A percentile compares a stretch with the other conserved stretches of the same genome.
Evolutionary conservation across 1,139 yeast species (phyloP).

Genomic region (Eremothecium gossypii): DNA sequence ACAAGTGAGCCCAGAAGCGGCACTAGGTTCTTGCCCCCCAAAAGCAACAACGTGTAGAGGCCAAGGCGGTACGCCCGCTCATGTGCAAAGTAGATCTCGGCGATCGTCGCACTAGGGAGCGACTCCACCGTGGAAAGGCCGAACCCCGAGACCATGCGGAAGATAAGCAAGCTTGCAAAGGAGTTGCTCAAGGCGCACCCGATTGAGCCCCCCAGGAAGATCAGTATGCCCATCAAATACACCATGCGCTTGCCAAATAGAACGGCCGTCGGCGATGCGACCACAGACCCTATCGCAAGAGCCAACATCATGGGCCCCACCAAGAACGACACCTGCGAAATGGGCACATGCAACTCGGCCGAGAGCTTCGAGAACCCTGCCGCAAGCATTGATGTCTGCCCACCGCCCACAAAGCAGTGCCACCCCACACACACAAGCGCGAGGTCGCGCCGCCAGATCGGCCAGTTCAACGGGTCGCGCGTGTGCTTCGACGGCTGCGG

Average conservation of each 20-base stretch:
- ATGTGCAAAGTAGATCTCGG: slow-evolving; percentile 56
- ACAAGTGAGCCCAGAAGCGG: slow-evolving; percentile 50
- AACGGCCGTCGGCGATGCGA: slow-evolving; percentile 30
- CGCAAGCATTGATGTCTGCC: slow-evolving; percentile 53
- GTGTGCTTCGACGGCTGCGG: slow-evolving; percentile 64
- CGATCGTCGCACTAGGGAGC: slow-evolving; percentile 51
- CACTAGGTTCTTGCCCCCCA: slow-evolving; percentile 55
- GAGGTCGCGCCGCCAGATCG: slow-evolving; percentile 48
- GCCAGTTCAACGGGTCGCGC: slow-evolving; percentile 65
- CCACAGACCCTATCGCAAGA: slow-evolving; percentile 48
- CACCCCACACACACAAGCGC: slow-evolving; percentile 47
- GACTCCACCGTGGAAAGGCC: slow-evolving; percentile 59
- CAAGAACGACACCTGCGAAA: slow-evolving; percentile 41
- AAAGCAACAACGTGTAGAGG: slow-evolving; percentile 47
- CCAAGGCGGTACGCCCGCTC: slow-evolving; percentile 60
- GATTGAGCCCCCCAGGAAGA: slow-evolving; percentile 45
- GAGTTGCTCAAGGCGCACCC: slow-evolving; percentile 45
- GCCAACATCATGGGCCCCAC: slow-evolving; percentile 57
- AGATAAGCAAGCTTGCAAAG: slow-evolving; percentile 47
- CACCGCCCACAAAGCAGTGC: slow-evolving; percentile 54
- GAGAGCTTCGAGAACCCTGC: slow-evolving; percentile 43
- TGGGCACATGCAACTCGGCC: slow-evolving; percentile 37
- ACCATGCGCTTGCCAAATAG: slow-evolving; percentile 49
- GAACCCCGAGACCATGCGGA: slow-evolving; percentile 48
- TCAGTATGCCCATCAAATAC: slow-evolving; percentile 40